Conservation (phyloP, 495 filamentous ascomycete species). For the Cercophora sp. region DNA sequence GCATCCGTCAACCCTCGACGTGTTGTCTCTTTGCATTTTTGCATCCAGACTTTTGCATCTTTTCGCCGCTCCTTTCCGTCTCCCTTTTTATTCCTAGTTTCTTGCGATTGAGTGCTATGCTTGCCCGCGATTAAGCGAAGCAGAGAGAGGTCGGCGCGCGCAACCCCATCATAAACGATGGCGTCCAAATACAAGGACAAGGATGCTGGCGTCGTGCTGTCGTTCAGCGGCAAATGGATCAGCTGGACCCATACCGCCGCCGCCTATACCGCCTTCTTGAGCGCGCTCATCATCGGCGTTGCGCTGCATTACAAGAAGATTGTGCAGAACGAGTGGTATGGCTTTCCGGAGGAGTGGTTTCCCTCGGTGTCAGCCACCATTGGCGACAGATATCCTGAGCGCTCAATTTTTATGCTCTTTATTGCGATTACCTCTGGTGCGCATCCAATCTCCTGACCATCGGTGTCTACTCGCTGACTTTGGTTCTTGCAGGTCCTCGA, state of each 20-base stretch:
- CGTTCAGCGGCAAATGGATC: slow-evolving; percentile 88
- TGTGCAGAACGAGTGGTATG: slow-evolving; percentile 94
- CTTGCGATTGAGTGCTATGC: slow-evolving; percentile 5
- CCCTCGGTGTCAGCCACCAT: slow-evolving; percentile 99
- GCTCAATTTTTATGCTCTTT: slow-evolving; percentile 93
- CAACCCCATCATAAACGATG: slow-evolving; percentile 12
- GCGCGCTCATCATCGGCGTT: slow-evolving; percentile 80
- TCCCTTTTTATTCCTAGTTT: background rate
- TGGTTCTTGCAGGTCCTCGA: slow-evolving; percentile 61
- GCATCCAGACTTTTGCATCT: slow-evolving; percentile 1
- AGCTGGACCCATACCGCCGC: slow-evolving; percentile 80
- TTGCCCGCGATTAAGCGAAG: background rate
- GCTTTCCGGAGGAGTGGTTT: slow-evolving; percentile 98
- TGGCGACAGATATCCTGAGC: slow-evolving; percentile 94
- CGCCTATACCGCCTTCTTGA: slow-evolving; percentile 86
- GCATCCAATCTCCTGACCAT: slow-evolving; percentile 51
- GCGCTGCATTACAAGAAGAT: slow-evolving; percentile 94
- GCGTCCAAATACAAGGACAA: slow-evolving; percentile 71
- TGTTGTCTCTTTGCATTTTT: background rate
- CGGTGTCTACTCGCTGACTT: background rate
- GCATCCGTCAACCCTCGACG: slow-evolving; percentile 5
- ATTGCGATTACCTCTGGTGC: slow-evolving; percentile 91
- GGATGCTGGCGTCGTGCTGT: slow-evolving; percentile 67
- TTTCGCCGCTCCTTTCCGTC: background rate
- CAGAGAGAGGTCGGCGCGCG: background rate